A percentile compares a stretch with the other conserved stretches of the same genome.
Conservation (phyloP, 2,329 filamentous ascomycete genomes). For the Talaromyces sp. region DNA sequence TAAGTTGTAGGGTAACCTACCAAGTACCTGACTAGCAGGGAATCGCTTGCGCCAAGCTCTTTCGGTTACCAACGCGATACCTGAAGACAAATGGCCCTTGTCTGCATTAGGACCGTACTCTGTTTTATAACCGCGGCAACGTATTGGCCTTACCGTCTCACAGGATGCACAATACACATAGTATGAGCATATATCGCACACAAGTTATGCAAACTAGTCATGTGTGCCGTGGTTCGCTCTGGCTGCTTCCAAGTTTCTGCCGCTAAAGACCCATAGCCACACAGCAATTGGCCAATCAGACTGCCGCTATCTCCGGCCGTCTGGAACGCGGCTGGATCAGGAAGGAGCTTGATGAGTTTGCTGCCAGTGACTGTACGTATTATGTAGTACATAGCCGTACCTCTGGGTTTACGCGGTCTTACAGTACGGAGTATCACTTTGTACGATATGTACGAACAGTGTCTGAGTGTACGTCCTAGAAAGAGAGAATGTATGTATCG, state of each 20-base stretch:
- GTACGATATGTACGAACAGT: too few species aligned
- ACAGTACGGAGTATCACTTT: too few species aligned
- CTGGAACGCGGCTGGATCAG: neutral
- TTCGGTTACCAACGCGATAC: neutral
- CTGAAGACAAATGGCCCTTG: too few species aligned
- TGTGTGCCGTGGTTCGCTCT: neutral
- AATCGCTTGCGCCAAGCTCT: neutral
- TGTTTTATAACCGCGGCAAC: neutral
- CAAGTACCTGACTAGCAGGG: neutral
- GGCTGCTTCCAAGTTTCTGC: neutral
- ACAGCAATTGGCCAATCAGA: neutral
- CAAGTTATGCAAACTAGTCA: too few species aligned
- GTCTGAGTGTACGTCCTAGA: too few species aligned
- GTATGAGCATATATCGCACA: neutral
- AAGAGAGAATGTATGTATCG: too few species aligned
- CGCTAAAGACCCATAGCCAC: neutral
- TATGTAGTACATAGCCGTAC: too few species aligned
- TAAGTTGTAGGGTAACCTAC: too few species aligned
- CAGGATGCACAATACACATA: neutral
- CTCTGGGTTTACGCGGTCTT: too few species aligned
- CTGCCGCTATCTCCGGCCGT: neutral
- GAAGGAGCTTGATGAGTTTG: neutral
- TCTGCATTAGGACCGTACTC: neutral
- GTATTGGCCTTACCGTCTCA: too few species aligned
- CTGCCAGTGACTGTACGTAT: neutral